phyloP scores from a whole-genome alignment of 177 flowering plant species.

The Vitis hybrid region DNA sequence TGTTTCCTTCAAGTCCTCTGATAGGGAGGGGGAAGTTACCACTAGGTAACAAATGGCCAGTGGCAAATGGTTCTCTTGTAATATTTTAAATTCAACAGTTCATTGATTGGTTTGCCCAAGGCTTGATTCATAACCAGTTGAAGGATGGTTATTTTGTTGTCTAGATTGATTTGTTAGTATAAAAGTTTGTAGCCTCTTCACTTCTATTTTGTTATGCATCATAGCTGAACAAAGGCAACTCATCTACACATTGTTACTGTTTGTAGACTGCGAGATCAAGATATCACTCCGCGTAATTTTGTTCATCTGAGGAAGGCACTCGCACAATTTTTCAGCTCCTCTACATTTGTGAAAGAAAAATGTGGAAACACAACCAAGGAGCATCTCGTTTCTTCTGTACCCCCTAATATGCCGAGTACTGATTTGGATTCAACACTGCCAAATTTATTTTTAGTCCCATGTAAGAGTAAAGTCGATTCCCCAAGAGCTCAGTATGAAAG shows the following conservation, averaged over 20 bases:
- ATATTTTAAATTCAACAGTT: too few relatives aligned
- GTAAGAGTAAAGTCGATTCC: slow-evolving; percentile 47
- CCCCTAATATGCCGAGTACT: slow-evolving; percentile 12
- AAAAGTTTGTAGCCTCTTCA: background rate
- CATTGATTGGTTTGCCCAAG: too few relatives aligned
- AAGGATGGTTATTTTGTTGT: too few relatives aligned
- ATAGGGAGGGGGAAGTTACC: too few relatives aligned
- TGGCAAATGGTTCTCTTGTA: too few relatives aligned
- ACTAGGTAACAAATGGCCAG: too few relatives aligned
- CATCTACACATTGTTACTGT: background rate
- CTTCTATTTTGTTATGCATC: background rate
- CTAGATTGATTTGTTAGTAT: too few relatives aligned
- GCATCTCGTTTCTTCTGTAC: slow-evolving; percentile 12
- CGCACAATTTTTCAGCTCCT: slow-evolving; percentile 48
- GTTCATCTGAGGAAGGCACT: slow-evolving; percentile 45
- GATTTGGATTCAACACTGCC: slow-evolving; percentile 23
- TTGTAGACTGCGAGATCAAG: slow-evolving; percentile 57
- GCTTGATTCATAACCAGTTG: too few relatives aligned
- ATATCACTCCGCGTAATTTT: slow-evolving; percentile 35
- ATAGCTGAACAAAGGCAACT: slow-evolving; percentile 1
- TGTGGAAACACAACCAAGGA: slow-evolving; percentile 21
- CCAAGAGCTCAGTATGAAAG: slow-evolving; percentile 50
- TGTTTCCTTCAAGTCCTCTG: too few relatives aligned
- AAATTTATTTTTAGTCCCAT: slow-evolving; percentile 54
- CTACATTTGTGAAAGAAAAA: slow-evolving; percentile 44